phyloP scores from a whole-genome alignment of 371 early-diverging fungal genomes.

The Mortierella sp. region DNA sequence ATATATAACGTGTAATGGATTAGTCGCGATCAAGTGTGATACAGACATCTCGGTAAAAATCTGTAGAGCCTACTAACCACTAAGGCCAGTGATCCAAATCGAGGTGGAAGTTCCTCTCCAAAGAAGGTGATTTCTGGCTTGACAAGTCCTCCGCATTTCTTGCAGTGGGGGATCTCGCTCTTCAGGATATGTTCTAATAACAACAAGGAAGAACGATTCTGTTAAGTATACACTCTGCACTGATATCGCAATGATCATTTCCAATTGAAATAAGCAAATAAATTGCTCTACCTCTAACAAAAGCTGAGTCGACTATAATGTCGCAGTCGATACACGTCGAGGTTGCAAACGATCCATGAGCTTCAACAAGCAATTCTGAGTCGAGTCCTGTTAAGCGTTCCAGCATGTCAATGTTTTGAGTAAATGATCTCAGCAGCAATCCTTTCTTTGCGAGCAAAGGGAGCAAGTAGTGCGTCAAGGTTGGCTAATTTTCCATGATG shows the following conservation, averaged over 20 bases:
- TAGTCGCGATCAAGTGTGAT: not conserved
- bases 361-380: slow-evolving; percentile 83
- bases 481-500: slow-evolving; percentile 67
- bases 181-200: slow-evolving; percentile 59
- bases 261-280: not conserved
- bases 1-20: not conserved
- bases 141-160: slow-evolving; percentile 76
- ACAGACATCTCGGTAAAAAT: not conserved
- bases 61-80: slow-evolving; percentile 46
- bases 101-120: slow-evolving; percentile 88
- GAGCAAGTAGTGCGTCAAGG: slow-evolving; percentile 90
- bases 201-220: not conserved
- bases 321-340: slow-evolving; percentile 81
- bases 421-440: slow-evolving; percentile 85
- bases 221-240: too few relatives aligned
- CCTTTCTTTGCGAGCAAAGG: slow-evolving; percentile 80
- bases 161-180: slow-evolving; percentile 78
- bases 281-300: slow-evolving; percentile 50
- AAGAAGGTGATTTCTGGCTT: slow-evolving; percentile 98
- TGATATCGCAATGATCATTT: too few relatives aligned
- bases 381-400: slow-evolving; percentile 87
- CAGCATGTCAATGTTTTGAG: slow-evolving; percentile 97
- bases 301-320: slow-evolving; percentile 52
- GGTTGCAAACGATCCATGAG: slow-evolving; percentile 92
- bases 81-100: slow-evolving; percentile 72